Evolutionary conservation across 1,139 yeast species (phyloP).

Genomic region (Geotrichum australiense): DNA sequence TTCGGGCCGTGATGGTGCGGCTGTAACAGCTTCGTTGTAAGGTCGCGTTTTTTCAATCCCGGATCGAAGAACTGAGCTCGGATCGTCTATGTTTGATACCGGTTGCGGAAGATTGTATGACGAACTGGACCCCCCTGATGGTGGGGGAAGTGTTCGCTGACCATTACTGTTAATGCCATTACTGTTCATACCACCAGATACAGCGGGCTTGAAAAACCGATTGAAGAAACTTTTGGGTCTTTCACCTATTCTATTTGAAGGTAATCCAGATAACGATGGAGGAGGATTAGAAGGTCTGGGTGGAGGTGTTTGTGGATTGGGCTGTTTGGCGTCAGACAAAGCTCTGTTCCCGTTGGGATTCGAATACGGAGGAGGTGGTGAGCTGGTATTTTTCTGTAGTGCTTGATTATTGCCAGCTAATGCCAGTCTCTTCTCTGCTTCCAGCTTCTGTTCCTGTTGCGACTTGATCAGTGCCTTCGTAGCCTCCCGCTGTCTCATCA

Average conservation of each 20-base stretch:
- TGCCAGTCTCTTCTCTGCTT: too few relatives aligned
- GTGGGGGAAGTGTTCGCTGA: too few relatives aligned
- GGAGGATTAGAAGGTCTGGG: background rate
- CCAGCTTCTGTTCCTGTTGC: background rate
- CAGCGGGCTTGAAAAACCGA: slow-evolving; percentile 7
- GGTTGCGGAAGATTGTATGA: slow-evolving; percentile 1
- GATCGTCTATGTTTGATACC: background rate
- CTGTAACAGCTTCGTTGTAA: background rate
- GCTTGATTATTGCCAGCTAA: background rate
- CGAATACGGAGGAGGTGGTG: background rate
- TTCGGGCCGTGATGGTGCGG: slow-evolving; percentile 9
- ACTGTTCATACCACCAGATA: background rate
- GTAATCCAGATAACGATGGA: too few relatives aligned
- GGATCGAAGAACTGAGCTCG: background rate
- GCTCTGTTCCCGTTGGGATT: background rate
- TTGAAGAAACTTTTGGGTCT: slow-evolving; percentile 11
- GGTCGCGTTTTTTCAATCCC: slow-evolving; percentile 18
- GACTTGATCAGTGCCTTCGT: slow-evolving; percentile 9
- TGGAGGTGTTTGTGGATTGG: background rate
- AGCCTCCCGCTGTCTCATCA: slow-evolving; percentile 13
- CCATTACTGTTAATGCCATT: too few relatives aligned
- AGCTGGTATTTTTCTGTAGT: background rate
- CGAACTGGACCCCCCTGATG: too few relatives aligned
- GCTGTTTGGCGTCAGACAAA: background rate
- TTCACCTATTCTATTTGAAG: too few relatives aligned